Evolutionary conservation across 164 flowering plant species (phyloP), one percentile per base, ranked within the genome.

Genomic region (Berberis thunbergii): DNA sequence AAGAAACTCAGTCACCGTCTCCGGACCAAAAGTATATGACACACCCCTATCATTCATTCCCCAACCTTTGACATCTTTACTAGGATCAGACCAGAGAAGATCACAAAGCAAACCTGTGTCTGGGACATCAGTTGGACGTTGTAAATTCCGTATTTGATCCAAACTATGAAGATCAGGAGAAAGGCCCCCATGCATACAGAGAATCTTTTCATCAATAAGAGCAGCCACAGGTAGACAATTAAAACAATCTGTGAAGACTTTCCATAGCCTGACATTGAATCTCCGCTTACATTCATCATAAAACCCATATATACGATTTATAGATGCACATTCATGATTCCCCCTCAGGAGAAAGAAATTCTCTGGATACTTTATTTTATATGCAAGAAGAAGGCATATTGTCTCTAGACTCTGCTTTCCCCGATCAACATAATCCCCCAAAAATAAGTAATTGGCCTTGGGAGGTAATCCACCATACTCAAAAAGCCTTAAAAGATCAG

Each of bases 41-140:
- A 80, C 84, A n/a, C 86, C 86, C 57, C 86, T 71, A 57, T 82
- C 86, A 74, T 82, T 82, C 82, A 78, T 78, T n/a, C 84, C 84
- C 86, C 86, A 82, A 52, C 82, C 84, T 66, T 78, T 63, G 43
- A 78, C 74, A 57, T 80, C 82, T 64, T 72, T 82, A 70, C 84
- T 70, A n/a, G 86, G 86, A 64, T 82, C 86, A 0, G 86, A 80
- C 86, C 86, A 82, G 41, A 82, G 78, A 53, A 82, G 77, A 74
- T 82, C 86, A 72, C 84, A 82, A 6, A 80, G 81, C 71, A 82
- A 75, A 57, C 86, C 86, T 49, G 72, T 70, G 57, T 82, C 86
- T 9, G 86, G 86, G 40, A 82, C 86, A 73, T 80, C 86, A 67
- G 84, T 76, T 54, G 86, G 86, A 46, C 86, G 86, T 46, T 65